Evolutionary conservation across 2,329 filamentous ascomycete species (phyloP).

Genomic region (Triangularia verruculosa): DNA sequence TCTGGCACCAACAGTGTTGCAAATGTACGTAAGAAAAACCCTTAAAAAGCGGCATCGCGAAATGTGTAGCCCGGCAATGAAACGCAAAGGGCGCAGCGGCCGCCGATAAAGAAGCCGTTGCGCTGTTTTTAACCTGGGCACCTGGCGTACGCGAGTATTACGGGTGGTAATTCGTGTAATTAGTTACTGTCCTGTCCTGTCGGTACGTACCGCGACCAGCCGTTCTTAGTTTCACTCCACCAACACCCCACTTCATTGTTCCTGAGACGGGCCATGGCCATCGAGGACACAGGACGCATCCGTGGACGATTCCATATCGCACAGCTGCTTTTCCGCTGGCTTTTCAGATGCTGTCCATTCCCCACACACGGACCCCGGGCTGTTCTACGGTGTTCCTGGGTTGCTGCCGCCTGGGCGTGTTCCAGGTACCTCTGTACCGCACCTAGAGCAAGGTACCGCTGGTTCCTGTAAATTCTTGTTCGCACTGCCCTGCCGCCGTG

Average conservation of each 20-base stretch:
- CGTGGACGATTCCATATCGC: not conserved
- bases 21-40: slow-evolving; percentile 12
- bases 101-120: not conserved
- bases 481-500: slow-evolving; percentile 1
- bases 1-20: slow-evolving; percentile 3
- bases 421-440: not conserved
- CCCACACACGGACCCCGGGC: not conserved
- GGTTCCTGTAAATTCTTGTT: not conserved
- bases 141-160: not conserved
- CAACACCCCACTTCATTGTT: not conserved
- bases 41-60: slow-evolving; percentile 6
- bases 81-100: slow-evolving; percentile 6
- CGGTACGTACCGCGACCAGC: not conserved
- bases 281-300: not conserved
- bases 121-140: not conserved
- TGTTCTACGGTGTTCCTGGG: not conserved
- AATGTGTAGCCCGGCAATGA: slow-evolving; percentile 8
- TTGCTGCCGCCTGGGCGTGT: not conserved
- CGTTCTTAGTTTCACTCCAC: not conserved
- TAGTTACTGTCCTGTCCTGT: not conserved
- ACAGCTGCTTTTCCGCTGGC: not conserved
- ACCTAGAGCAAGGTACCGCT: not conserved
- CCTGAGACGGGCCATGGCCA: not conserved
- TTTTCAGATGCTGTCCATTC: not conserved
- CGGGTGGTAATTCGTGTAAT: not conserved